Conservation (phyloP, 2,329 filamentous ascomycete species). For the Stagonosporopsis rhizophila region DNA sequence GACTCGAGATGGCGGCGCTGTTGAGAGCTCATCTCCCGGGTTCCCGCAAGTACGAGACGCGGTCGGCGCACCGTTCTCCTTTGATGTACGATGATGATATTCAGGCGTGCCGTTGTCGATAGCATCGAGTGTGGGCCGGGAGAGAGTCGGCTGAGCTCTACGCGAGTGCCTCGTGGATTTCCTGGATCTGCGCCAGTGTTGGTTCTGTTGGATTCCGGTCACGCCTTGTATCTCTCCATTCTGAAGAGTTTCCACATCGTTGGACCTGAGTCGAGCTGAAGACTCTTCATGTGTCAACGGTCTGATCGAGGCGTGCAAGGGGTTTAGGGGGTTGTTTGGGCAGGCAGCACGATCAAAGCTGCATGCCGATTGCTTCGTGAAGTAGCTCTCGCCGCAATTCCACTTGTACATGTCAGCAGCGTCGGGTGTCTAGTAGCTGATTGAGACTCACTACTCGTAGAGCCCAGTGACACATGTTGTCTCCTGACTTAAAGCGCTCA, state of each 20-base stretch:
- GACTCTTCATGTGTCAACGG: conserved; percentile 8
- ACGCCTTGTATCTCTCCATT: neutral
- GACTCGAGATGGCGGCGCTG: conserved; percentile 28
- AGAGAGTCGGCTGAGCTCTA: neutral
- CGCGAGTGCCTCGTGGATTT: conserved; percentile 7
- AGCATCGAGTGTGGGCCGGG: neutral
- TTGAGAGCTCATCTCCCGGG: conserved; percentile 22
- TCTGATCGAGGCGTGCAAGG: conserved; percentile 31
- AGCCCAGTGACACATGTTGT: conserved; percentile 38
- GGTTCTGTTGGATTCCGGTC: neutral
- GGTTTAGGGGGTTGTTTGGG: conserved; percentile 29
- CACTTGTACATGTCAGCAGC: conserved; percentile 26
- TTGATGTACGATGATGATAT: neutral
- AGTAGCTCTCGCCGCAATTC: conserved; percentile 37
- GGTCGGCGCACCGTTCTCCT: conserved; percentile 10
- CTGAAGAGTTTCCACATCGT: neutral
- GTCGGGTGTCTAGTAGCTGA: neutral
- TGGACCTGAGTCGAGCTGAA: neutral
- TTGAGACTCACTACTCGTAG: conserved; percentile 14
- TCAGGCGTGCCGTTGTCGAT: conserved; percentile 5
- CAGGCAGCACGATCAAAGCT: conserved; percentile 34
- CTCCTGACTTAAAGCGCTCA: neutral
- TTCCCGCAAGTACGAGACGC: conserved; percentile 21
- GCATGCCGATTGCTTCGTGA: conserved; percentile 38
- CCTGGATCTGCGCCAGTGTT: neutral